Percentiles rank a stretch among this genome's conserved stretches.
These are phyloP conservation scores for Nannizziopsis arthrosporioides DNA, from an alignment of 2,329 filamentous ascomycete species.

Conservation along the genomic window DNA sequence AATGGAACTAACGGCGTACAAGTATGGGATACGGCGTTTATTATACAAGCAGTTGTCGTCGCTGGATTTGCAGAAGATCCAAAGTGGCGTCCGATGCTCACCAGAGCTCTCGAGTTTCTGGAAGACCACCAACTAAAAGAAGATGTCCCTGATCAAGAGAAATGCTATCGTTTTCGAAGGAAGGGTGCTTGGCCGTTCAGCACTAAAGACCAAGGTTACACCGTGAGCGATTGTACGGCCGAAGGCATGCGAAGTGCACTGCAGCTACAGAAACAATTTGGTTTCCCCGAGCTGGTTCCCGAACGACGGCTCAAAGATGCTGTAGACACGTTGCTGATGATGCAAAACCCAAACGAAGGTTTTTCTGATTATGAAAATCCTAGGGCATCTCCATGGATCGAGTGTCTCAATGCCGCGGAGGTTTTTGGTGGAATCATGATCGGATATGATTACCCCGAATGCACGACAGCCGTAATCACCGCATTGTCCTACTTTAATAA, in stretches of 20 bases:
- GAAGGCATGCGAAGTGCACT: constrained; percentile 83
- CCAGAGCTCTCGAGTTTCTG: constrained; percentile 69
- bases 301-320: constrained; percentile 73
- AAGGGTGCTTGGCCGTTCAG: constrained; percentile 97
- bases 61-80: constrained; percentile 65
- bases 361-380: constrained; percentile 83
- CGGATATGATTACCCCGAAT: constrained; percentile 96
- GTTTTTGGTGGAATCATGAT: constrained; percentile 98
- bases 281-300: constrained; percentile 62
- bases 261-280: constrained; percentile 64
- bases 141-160: constrained; percentile 62
- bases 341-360: constrained; percentile 77
- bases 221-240: constrained; percentile 86
- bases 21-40: constrained; percentile 88
- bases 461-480: constrained; percentile 88
- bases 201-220: constrained; percentile 83
- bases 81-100: constrained; percentile 71
- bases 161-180: constrained; percentile 77
- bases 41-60: constrained; percentile 70
- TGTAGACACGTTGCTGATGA: constrained; percentile 78
- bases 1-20: constrained; percentile 99
- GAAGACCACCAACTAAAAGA: constrained; percentile 86
- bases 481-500: constrained; percentile 71
- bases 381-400: constrained; percentile 64
- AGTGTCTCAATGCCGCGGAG: constrained; percentile 86